phyloP scores from a whole-genome alignment of 192 early-diverging fungal species.

The Piromyces sp. region DNA sequence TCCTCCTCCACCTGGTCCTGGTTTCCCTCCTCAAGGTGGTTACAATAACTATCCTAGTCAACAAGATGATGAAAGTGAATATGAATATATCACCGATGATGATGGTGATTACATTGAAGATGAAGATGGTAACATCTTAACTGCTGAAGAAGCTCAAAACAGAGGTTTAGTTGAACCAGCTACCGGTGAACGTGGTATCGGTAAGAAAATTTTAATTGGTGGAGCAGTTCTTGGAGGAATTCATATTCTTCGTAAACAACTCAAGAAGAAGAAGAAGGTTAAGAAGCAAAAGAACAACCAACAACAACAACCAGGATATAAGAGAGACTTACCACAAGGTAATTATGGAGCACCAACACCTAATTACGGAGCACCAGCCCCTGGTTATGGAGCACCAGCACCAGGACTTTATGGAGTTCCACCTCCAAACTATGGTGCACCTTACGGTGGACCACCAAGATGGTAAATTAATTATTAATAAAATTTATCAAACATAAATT shows the following conservation, averaged over 20 bases:
- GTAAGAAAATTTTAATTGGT: not conserved
- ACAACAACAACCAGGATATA: too few relatives aligned
- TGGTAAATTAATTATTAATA: too few relatives aligned
- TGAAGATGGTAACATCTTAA: not conserved
- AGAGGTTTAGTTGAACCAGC: not conserved
- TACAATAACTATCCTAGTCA: not conserved
- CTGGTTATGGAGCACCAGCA: not conserved
- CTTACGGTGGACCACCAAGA: too few relatives aligned
- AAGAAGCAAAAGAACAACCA: not conserved
- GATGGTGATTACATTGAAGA: not conserved
- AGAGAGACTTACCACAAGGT: not conserved
- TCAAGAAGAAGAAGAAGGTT: not conserved
- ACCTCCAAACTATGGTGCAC: too few relatives aligned
- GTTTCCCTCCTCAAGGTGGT: not conserved
- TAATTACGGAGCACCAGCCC: not conserved
- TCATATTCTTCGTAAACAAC: too few relatives aligned
- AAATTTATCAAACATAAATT: too few relatives aligned
- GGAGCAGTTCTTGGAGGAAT: not conserved
- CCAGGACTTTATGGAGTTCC: not conserved
- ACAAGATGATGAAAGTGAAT: not conserved
- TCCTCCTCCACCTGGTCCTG: not conserved
- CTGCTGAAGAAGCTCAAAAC: not conserved
- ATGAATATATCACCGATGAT: not conserved
- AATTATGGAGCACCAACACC: not conserved
- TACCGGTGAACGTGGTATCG: not conserved